phyloP scores from a whole-genome alignment of 306 rosid genomes.

The Vicia faba region DNA sequence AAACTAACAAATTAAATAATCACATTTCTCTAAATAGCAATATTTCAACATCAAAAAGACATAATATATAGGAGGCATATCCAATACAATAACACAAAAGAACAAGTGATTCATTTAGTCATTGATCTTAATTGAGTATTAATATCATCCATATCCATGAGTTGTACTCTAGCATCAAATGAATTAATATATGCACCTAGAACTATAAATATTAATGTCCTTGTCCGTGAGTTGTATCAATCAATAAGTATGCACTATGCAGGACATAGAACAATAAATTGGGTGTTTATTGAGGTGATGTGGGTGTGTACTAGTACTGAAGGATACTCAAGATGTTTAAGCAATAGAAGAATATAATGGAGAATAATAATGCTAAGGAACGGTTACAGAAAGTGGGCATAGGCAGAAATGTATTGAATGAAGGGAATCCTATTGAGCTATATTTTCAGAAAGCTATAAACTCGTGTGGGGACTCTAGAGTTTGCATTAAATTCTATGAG shows the following conservation, averaged over 20 bases:
- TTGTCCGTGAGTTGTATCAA: slow-evolving; percentile 11
- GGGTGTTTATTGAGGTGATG: slow-evolving; percentile 3
- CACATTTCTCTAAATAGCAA: background rate
- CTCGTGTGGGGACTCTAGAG: background rate
- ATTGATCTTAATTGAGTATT: slow-evolving; percentile 15
- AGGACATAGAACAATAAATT: slow-evolving; percentile 38
- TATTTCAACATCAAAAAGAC: background rate
- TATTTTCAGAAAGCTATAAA: background rate
- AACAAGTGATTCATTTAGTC: background rate
- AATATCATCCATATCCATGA: slow-evolving; percentile 20
- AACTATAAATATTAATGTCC: slow-evolving; percentile 14
- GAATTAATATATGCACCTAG: slow-evolving; percentile 29
- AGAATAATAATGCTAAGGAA: background rate
- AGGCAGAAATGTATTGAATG: background rate
- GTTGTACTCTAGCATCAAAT: background rate
- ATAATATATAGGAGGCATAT: background rate
- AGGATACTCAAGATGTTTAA: slow-evolving; percentile 11
- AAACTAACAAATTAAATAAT: background rate
- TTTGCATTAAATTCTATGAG: background rate
- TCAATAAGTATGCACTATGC: slow-evolving; percentile 3
- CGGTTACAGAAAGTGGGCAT: background rate
- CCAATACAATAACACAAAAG: background rate
- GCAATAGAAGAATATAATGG: background rate
- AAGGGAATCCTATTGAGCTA: background rate
- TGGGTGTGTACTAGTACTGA: slow-evolving; percentile 25